Conservation (phyloP, 768 basidiomycete species). For the Porpolomopsis calyptriformis region DNA sequence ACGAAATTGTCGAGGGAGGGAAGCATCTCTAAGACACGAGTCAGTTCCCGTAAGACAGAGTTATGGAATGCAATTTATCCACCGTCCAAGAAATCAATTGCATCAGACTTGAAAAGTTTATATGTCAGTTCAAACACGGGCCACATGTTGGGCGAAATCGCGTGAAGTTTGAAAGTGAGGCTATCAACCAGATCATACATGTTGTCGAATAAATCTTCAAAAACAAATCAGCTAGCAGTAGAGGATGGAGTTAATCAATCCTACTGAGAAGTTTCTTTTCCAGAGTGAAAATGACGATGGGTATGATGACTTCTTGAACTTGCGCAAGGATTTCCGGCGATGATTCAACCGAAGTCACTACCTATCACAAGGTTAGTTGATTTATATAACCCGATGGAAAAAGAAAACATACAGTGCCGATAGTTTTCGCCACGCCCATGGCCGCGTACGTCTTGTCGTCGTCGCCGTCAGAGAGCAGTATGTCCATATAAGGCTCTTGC, state of each 20-base stretch:
- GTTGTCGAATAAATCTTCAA: conserved; percentile 73
- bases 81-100: conserved; percentile 83
- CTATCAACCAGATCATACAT: conserved; percentile 80
- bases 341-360: conserved; percentile 64
- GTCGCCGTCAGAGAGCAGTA: conserved; percentile 43
- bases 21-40: conserved; percentile 62
- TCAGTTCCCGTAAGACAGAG: neutral
- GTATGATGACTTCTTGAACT: conserved; percentile 73
- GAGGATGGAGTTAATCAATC: conserved; percentile 12
- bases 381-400: conserved; percentile 5
- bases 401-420: conserved; percentile 48
- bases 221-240: conserved; percentile 1
- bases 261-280: conserved; percentile 68
- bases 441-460: conserved; percentile 83
- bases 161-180: conserved; percentile 69
- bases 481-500: conserved; percentile 45
- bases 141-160: conserved; percentile 79
- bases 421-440: conserved; percentile 82
- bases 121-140: conserved; percentile 77
- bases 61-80: conserved; percentile 12
- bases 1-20: conserved; percentile 84
- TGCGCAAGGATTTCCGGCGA: conserved; percentile 66
- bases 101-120: conserved; percentile 71
- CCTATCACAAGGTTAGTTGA: conserved; percentile 27
- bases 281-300: conserved; percentile 65